Base-by-base conservation (phyloP, 331 rosid genomes). In the Rosa hybrid region DNA sequence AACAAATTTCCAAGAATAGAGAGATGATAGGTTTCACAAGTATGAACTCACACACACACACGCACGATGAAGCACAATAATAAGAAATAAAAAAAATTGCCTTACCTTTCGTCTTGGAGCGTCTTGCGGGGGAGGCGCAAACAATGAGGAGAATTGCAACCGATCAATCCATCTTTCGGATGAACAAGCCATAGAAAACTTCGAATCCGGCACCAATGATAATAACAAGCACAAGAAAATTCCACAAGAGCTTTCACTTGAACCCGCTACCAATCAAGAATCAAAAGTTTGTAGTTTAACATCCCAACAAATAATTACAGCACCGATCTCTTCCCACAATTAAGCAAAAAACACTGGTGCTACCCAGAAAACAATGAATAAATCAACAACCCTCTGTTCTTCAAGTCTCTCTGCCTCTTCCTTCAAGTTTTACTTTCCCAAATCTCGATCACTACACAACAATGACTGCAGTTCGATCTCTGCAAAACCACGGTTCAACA, bases 131-230 rank as follows among this genome's bases (percentile, higher is more conserved):
- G 99, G 94, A 78, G 92, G 93, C 97, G 94, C 94, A 79, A 93
- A 96, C 89, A 96, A 83, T n/a, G 98, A 96, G 12, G 99, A 90
- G 86, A 65, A 90, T 46, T 84, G 91, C 71, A 96, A 94, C 41
- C 99, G 87, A 75, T 91, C 99, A 27, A 86, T 90, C 99, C 99
- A 96, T 76, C 97, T 87, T 86, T 90, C 99, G n/a, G 76, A 84
- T 56, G 89, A n/a, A 83, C 60, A 86, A 71, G 92, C 94, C 98
- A 93, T 93, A 1, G 84, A 78, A 39, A 48, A 76, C 46, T 64
- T 69, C 49, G 80, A 74, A 71, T 44, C 77, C 68, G 9, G 45
- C 57, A 59, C 77, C 39, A 34, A 34, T 3, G 39, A 34, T 34
- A 64, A 59, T 4, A 30, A 48, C 3, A 56, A 30, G 63, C 83